Percentiles rank a stretch among this genome's conserved stretches.
Conservation (phyloP, 2,329 filamentous ascomycete species). For the Phaeosphaeria sp. region DNA sequence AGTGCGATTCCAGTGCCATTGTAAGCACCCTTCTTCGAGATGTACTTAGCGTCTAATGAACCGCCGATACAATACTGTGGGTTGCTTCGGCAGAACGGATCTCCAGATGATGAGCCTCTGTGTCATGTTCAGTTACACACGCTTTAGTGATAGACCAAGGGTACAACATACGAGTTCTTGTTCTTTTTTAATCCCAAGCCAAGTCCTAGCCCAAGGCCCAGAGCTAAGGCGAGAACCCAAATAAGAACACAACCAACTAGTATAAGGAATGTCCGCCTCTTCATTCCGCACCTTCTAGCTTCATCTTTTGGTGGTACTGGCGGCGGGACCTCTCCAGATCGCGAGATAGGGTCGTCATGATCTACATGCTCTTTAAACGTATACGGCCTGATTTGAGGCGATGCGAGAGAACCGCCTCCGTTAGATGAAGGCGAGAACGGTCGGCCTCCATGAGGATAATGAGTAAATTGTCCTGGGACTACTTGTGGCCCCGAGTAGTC, state of each 20-base stretch:
- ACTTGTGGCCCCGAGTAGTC: constrained; percentile 33
- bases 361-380: constrained; percentile 35
- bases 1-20: constrained; percentile 57
- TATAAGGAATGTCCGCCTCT: constrained; percentile 30
- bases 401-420: constrained; percentile 21
- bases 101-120: constrained; percentile 8
- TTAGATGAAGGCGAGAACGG: constrained; percentile 25
- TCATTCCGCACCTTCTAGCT: constrained; percentile 31
- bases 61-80: constrained; percentile 49
- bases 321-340: constrained; percentile 17
- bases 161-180: constrained; percentile 19
- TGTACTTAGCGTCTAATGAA: constrained; percentile 46
- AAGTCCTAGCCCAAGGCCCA: constrained; percentile 48
- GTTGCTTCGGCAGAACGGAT: constrained; percentile 34
- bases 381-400: constrained; percentile 24
- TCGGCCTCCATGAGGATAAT: constrained; percentile 18
- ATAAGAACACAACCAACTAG: constrained; percentile 31
- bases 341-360: constrained; percentile 15
- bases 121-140: neutral
- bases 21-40: constrained; percentile 52
- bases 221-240: constrained; percentile 40
- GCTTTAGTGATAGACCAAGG: neutral
- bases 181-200: constrained; percentile 39
- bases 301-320: constrained; percentile 25
- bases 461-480: constrained; percentile 22